Evolutionary conservation across 2,329 filamentous ascomycete species (phyloP).

Genomic region (Beauveria scarabaeidicola): DNA sequence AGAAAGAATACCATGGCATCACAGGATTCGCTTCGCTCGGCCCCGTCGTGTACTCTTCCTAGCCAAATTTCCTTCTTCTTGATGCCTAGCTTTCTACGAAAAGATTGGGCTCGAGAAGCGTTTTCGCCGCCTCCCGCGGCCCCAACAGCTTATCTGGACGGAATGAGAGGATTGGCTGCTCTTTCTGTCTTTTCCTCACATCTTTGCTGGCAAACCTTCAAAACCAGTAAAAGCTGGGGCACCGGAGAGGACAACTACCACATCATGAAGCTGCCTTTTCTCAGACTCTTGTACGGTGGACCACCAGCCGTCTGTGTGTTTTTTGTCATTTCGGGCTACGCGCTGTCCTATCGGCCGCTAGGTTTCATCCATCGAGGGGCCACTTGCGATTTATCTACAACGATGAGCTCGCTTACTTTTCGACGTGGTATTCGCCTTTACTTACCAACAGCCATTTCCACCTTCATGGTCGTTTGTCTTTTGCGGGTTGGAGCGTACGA

Average conservation of each 20-base stretch:
- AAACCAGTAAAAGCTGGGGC: conserved; percentile 43
- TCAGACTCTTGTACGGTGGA: conserved; percentile 46
- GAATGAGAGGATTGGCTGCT: conserved; percentile 48
- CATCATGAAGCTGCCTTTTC: conserved; percentile 43
- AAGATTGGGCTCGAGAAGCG: conserved; percentile 32
- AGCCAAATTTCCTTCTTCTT: conserved; percentile 31
- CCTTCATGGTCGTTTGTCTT: conserved; percentile 36
- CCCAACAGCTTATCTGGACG: conserved; percentile 50
- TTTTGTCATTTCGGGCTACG: conserved; percentile 49
- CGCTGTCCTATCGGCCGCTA: conserved; percentile 32
- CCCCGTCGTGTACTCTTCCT: not conserved
- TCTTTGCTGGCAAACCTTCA: conserved; percentile 44
- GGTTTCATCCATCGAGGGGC: conserved; percentile 24
- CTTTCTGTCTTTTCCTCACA: conserved; percentile 50
- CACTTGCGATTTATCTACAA: conserved; percentile 33
- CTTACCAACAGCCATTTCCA: conserved; percentile 42
- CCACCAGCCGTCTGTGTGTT: conserved; percentile 52
- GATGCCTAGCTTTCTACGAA: conserved; percentile 44
- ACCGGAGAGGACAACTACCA: conserved; percentile 34
- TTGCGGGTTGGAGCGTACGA: conserved; percentile 40
- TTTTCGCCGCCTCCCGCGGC: conserved; percentile 33
- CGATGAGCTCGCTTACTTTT: conserved; percentile 44
- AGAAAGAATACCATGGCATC: not conserved
- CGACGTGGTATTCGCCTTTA: conserved; percentile 44
- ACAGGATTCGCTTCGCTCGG: not conserved